A percentile compares a stretch with the other conserved stretches of the same genome.
Evolutionary conservation across 2,329 filamentous ascomycete genomes (phyloP).

Genomic region (Waltergamsia citrina): DNA sequence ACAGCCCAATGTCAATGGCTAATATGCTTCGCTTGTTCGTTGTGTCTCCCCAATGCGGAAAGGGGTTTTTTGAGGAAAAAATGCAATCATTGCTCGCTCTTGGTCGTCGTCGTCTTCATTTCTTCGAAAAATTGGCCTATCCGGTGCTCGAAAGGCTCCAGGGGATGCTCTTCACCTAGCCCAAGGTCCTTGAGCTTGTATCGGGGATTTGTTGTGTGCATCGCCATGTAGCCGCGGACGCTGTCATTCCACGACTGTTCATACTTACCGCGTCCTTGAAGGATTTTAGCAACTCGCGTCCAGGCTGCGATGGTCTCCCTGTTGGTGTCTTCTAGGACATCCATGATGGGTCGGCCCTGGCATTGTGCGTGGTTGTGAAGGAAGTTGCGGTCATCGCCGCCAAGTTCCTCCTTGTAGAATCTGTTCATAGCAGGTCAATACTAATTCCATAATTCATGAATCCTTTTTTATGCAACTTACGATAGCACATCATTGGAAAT

Average conservation of each 20-base stretch:
- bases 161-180: conserved; percentile 10
- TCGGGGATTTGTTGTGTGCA: conserved; percentile 11
- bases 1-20: too few species aligned
- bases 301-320: conserved; percentile 7
- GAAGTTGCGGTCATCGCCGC: conserved; percentile 9
- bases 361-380: conserved; percentile 9
- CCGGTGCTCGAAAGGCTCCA: conserved; percentile 8
- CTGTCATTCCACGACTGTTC: conserved; percentile 8
- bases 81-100: too few species aligned
- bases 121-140: conserved; percentile 8
- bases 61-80: too few species aligned
- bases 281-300: conserved; percentile 7
- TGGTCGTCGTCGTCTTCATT: conserved; percentile 2
- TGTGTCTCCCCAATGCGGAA: too few species aligned
- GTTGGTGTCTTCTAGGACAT: conserved; percentile 7
- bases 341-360: conserved; percentile 3
- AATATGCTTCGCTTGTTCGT: too few species aligned
- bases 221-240: conserved; percentile 9
- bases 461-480: conserved; percentile 6
- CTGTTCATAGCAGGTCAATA: conserved; percentile 5
- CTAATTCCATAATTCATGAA: background rate
- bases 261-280: conserved; percentile 9
- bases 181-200: conserved; percentile 10
- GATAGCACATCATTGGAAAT: conserved; percentile 13
- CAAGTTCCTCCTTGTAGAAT: conserved; percentile 12